These are phyloP conservation scores for Beta macrorhiza DNA, from an alignment of 179 eudicot species.

Conservation along the genomic window DNA sequence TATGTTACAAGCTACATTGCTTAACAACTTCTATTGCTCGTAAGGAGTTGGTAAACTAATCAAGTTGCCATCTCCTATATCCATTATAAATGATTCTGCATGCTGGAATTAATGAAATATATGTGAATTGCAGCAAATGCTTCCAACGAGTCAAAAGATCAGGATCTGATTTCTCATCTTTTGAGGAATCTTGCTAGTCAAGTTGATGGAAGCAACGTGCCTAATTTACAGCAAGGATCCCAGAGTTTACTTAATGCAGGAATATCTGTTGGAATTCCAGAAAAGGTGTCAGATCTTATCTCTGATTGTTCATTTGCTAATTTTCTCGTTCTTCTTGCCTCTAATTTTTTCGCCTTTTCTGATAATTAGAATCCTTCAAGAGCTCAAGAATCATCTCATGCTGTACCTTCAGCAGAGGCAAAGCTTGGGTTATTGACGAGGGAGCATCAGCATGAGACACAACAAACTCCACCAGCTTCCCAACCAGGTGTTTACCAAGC, in stretches of 20 bases:
- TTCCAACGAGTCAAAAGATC: conserved; percentile 60
- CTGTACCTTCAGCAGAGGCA: conserved; percentile 29
- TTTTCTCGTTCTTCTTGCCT: conserved; percentile 2
- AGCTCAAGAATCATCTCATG: conserved; percentile 32
- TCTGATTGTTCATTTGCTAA: neutral
- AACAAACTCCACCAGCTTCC: conserved; percentile 31
- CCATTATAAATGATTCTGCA: neutral
- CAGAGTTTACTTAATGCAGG: conserved; percentile 45
- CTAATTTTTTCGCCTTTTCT: conserved; percentile 16
- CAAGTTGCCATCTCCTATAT: conserved; percentile 8
- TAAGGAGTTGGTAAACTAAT: neutral
- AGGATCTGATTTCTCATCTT: conserved; percentile 78
- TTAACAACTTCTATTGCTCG: neutral
- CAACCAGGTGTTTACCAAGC: conserved; percentile 31
- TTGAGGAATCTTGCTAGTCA: conserved; percentile 60
- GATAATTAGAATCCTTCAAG: conserved; percentile 41
- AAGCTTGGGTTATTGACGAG: conserved; percentile 25
- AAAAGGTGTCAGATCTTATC: conserved; percentile 46
- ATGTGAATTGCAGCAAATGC: conserved; percentile 58
- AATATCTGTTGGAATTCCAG: conserved; percentile 41
- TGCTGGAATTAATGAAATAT: conserved; percentile 3
- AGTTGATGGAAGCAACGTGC: conserved; percentile 40
- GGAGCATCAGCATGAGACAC: conserved; percentile 27
- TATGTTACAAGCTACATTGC: conserved; percentile 1
- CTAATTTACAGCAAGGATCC: conserved; percentile 49